A percentile compares a stretch with the other conserved stretches of the same genome.
phyloP scores from a whole-genome alignment of 345 rosid genomes.

The Gossypium sturtianum region DNA sequence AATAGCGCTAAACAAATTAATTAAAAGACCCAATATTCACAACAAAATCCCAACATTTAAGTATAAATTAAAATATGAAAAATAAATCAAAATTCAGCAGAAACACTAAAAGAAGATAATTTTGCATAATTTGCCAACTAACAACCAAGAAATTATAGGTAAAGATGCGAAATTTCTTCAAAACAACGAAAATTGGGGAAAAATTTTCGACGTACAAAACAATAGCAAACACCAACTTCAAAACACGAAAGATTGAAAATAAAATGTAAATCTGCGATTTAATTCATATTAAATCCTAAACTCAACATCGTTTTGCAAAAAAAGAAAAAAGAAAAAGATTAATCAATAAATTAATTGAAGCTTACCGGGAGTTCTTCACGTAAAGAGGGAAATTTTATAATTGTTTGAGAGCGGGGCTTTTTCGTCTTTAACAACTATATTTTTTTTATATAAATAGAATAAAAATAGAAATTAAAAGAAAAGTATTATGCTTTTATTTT shows the following conservation, averaged over 20 bases:
- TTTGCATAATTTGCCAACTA: background rate
- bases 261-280: background rate
- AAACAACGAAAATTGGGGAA: background rate
- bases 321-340: background rate
- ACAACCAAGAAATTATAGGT: background rate
- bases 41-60: too few relatives aligned
- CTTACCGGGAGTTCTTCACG: background rate
- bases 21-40: too few relatives aligned
- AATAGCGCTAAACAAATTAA: too few relatives aligned
- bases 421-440: background rate
- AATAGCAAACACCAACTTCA: background rate
- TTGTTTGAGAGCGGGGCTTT: background rate
- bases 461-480: too few relatives aligned
- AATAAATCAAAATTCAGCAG: too few relatives aligned
- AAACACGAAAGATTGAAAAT: background rate
- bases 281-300: background rate
- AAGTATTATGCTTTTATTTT: too few relatives aligned
- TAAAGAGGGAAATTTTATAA: background rate
- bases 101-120: too few relatives aligned
- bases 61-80: too few relatives aligned
- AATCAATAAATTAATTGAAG: background rate
- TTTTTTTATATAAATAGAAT: too few relatives aligned
- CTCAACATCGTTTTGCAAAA: background rate
- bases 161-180: background rate
- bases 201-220: background rate